Base-by-base conservation (phyloP, 1,139 yeast genomes). In the Yamadazyma jaroonii region DNA sequence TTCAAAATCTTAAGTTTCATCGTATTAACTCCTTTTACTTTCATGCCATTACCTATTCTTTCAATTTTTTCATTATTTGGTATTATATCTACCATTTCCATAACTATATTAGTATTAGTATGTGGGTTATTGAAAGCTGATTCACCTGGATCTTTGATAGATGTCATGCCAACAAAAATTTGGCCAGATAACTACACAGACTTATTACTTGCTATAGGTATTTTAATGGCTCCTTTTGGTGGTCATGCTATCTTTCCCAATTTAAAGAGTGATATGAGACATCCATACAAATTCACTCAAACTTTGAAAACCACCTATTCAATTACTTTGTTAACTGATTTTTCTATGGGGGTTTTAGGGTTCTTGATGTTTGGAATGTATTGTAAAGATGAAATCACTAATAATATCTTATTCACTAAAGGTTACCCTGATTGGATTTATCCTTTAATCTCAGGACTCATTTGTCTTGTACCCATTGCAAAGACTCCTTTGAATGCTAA, bases 401-500 rank as follows among this genome's bases (percentile, higher is more conserved):
- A 81, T 53, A 85, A 81, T 54, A 71, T 90, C 20, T 61, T 90
- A 36, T 55, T 73, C 20, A 82, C 88, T 1, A 61, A 72, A 6
- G 95, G 95, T 0, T 88, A 86, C 52, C 96, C 97, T 0, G 42
- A 54, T 2, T 78, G 81, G 70, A 67, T 84, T 8, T 77, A 81
- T 40, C 77, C 79, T 3, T 51, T 80, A 26, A 72, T 90, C 37
- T 84, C 92, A 37, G 73, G 74, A 0, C 64, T 87, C 34, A 84
- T 89, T 67, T 86, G 95, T 28, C 52, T 89, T 29, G 79, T 90
- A 21, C 97, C 97, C 1, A 60, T 89, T 31, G 89, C 96, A 1
- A 90, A 90, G 54, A 79, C 92, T 1, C 96, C 97, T 0, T 68
- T 90, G 35, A 85, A 83, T 50, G 89, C 94, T 7, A 79, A 92